Evolutionary conservation across 352 stramenopile species (phyloP), one percentile per base, ranked within the genome.

Genomic region (Globisporangium emineosum): DNA sequence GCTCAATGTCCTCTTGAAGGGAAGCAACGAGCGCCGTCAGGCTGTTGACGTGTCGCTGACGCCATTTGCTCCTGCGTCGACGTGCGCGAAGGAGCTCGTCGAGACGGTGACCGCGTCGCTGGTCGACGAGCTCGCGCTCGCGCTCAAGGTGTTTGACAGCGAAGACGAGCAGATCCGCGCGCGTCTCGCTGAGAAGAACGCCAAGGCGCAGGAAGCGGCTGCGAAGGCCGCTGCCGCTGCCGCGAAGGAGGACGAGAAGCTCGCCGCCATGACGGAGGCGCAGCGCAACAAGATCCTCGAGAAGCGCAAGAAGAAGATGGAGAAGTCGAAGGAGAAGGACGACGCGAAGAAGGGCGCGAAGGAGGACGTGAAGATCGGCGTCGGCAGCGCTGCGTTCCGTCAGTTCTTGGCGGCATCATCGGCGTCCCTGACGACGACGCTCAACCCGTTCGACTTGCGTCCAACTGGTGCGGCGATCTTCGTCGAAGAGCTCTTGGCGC

Each of bases 301-400:
- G 58, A 93, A 92, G 70, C 76, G 73, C 60, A 80, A 82, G 69
- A 91, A 94, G 70, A 95, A 94, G 74, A 65, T 90, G 15, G 79
- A 91, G 69, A 94, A 94, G 66, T 73, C 79, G 40, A 88, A 92
- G 71, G 85, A 89, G 55, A 95, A 93, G 67, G 83, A 93, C 25
- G 78, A 56, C 30, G 66, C 70, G 30, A 94, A 91, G 73, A 89
- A 89, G 64, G 73, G 71, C 12, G 67, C 60, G 21, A 91, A 88
- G 70, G 83, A 90, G 51, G 79, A 86, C 40, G 62, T 93, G 13
- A 82, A 81, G 63, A 77, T 90, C 53, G 87, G 87, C 33, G 70
- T 78, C 13, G 87, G 87, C 50, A 90, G 77, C 57, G 76, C 79
- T 12, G 78, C 79, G 8, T 66, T 95, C 69, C 82, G 82, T 27